Percentiles rank a stretch among this genome's conserved stretches.
Evolutionary conservation across 2,329 filamentous ascomycete species (phyloP).

Genomic region (Cercospora brassicicola): DNA sequence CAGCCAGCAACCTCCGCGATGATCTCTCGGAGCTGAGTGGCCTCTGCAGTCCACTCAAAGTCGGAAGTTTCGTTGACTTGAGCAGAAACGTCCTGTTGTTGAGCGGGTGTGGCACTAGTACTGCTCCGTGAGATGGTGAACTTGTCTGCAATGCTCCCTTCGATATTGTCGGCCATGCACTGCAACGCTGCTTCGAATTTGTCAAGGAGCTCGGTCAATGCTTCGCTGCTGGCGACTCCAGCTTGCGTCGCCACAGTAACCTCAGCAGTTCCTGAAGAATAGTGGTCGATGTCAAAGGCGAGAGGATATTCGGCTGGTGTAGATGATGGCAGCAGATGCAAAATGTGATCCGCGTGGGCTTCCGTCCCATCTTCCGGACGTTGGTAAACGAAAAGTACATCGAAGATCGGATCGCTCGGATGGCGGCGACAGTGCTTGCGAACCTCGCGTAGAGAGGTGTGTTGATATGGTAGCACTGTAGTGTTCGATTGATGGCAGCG

Average conservation of each 20-base stretch:
- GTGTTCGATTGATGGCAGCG: constrained; percentile 71
- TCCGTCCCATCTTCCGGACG: constrained; percentile 33
- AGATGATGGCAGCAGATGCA: constrained; percentile 55
- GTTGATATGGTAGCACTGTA: constrained; percentile 68
- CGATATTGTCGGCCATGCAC: constrained; percentile 11
- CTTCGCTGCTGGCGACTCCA: constrained; percentile 35
- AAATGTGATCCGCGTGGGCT: constrained; percentile 38
- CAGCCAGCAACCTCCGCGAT: constrained; percentile 64
- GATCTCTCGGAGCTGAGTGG: constrained; percentile 58
- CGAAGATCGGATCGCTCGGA: constrained; percentile 64
- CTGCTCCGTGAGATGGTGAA: constrained; percentile 13
- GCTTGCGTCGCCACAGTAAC: constrained; percentile 62
- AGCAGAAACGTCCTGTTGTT: constrained; percentile 4
- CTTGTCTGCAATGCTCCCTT: constrained; percentile 17
- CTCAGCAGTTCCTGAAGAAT: constrained; percentile 49
- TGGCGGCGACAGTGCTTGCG: constrained; percentile 71
- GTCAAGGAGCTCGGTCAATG: constrained; percentile 34
- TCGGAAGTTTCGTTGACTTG: constrained; percentile 31
- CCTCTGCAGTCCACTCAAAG: constrained; percentile 62
- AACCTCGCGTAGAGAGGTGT: constrained; percentile 75
- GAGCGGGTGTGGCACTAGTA: constrained; percentile 1
- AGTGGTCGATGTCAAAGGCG: constrained; percentile 70
- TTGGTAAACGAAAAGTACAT: constrained; percentile 81
- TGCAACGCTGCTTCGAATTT: constrained; percentile 18
- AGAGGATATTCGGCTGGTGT: constrained; percentile 68